Evolutionary conservation across 441 rosid genomes (phyloP).

Genomic region (Viola pubescens): DNA sequence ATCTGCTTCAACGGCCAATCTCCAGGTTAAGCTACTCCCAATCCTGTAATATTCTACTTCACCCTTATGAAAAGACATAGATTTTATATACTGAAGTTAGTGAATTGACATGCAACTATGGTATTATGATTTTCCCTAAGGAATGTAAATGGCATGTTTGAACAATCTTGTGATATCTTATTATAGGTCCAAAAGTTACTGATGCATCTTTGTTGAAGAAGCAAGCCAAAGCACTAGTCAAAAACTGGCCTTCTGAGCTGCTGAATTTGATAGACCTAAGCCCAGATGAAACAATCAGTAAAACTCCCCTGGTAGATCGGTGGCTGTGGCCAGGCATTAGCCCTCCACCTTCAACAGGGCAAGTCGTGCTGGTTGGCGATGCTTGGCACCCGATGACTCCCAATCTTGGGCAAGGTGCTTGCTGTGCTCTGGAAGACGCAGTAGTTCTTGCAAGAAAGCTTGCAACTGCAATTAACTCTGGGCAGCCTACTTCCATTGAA

Average conservation of each 20-base stretch:
- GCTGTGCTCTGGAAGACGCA: conserved; percentile 75
- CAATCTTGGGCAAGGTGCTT: conserved; percentile 68
- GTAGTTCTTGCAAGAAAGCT: conserved; percentile 57
- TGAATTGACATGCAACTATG: neutral
- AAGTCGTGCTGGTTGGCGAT: conserved; percentile 67
- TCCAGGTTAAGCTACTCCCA: conserved; percentile 39
- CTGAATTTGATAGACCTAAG: conserved; percentile 48
- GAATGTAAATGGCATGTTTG: neutral
- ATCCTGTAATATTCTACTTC: neutral
- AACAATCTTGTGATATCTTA: neutral
- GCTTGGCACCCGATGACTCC: conserved; percentile 99
- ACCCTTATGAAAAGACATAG: neutral
- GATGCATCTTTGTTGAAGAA: conserved; percentile 57
- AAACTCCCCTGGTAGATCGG: conserved; percentile 72
- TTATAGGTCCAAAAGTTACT: conserved; percentile 60
- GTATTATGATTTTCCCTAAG: neutral
- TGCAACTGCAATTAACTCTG: conserved; percentile 38
- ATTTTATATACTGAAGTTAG: neutral
- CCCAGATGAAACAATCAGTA: conserved; percentile 64
- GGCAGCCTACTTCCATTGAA: conserved; percentile 35
- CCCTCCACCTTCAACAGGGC: conserved; percentile 60
- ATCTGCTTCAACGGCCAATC: conserved; percentile 78
- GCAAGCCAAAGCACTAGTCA: conserved; percentile 55
- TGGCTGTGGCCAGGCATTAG: conserved; percentile 74
- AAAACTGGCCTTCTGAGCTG: conserved; percentile 61